Conservation (phyloP, 2,329 filamentous ascomycete species). For the Trichoderma atrobrunneum region DNA sequence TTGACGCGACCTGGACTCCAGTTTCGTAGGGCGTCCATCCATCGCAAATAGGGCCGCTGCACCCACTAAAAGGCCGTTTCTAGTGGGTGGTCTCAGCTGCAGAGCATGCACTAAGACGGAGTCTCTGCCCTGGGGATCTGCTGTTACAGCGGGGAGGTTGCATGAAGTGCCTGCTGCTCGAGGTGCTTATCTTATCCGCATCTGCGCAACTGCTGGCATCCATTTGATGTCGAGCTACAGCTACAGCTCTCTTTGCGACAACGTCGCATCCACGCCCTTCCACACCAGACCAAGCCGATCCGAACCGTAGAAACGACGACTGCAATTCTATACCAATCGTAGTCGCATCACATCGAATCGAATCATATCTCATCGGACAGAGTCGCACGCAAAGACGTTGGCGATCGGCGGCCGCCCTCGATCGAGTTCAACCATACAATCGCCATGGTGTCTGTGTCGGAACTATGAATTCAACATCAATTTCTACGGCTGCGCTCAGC, state of each 20-base stretch:
- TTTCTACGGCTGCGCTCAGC: slow-evolving; percentile 44
- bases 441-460: slow-evolving; percentile 39
- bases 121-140: slow-evolving; percentile 4
- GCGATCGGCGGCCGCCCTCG: not conserved
- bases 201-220: not conserved
- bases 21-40: not conserved
- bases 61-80: not conserved
- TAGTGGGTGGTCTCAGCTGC: not conserved
- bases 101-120: not conserved
- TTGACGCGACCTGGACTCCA: slow-evolving; percentile 1
- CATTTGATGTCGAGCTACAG: not conserved
- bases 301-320: not conserved
- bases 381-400: not conserved
- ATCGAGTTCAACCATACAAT: slow-evolving; percentile 14
- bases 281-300: not conserved
- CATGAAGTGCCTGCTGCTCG: not conserved
- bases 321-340: not conserved
- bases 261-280: not conserved
- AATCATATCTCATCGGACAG: not conserved
- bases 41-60: not conserved
- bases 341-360: not conserved
- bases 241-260: slow-evolving; percentile 3
- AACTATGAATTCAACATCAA: slow-evolving; percentile 51
- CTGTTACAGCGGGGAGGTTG: not conserved
- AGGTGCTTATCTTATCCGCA: not conserved